Conservation (phyloP, 2,329 filamentous ascomycete genomes). For the Shiraia sp. region DNA sequence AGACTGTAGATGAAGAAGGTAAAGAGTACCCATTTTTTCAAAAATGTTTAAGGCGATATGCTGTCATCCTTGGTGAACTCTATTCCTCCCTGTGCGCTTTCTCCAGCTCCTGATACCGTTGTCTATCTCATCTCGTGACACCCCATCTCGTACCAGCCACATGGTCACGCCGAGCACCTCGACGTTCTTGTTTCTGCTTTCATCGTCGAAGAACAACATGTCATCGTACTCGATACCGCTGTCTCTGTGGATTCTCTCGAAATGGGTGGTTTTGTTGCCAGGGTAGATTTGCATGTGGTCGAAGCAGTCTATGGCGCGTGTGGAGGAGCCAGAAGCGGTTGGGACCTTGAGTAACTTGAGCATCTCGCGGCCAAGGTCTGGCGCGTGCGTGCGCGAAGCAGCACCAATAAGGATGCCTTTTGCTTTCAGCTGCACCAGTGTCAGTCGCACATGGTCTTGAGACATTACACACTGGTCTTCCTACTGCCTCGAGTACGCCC, state of each 20-base stretch:
- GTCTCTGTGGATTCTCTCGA: constrained; percentile 70
- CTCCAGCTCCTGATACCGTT: constrained; percentile 81
- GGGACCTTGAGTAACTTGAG: constrained; percentile 71
- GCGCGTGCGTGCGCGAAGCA: constrained; percentile 79
- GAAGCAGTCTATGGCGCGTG: constrained; percentile 56
- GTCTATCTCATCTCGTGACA: constrained; percentile 77
- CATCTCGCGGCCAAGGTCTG: constrained; percentile 79
- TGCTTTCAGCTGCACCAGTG: constrained; percentile 40
- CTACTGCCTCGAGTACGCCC: constrained; percentile 45
- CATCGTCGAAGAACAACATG: constrained; percentile 96
- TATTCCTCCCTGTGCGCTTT: constrained; percentile 64
- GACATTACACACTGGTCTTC: not conserved
- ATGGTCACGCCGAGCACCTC: constrained; percentile 80
- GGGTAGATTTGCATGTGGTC: constrained; percentile 68
- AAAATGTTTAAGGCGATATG: no score
- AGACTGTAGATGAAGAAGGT: no score
- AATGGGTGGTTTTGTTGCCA: constrained; percentile 82
- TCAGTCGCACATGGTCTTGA: not conserved
- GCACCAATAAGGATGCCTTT: constrained; percentile 66
- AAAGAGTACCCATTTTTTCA: no score
- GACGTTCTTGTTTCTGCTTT: constrained; percentile 83
- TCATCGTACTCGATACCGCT: constrained; percentile 75
- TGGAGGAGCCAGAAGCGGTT: constrained; percentile 53
- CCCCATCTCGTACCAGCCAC: constrained; percentile 77
- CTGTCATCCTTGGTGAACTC: no score